These are phyloP conservation scores for Trichocomaceae sp. DNA, from an alignment of 2,329 filamentous ascomycete species.

Conservation along the genomic window DNA sequence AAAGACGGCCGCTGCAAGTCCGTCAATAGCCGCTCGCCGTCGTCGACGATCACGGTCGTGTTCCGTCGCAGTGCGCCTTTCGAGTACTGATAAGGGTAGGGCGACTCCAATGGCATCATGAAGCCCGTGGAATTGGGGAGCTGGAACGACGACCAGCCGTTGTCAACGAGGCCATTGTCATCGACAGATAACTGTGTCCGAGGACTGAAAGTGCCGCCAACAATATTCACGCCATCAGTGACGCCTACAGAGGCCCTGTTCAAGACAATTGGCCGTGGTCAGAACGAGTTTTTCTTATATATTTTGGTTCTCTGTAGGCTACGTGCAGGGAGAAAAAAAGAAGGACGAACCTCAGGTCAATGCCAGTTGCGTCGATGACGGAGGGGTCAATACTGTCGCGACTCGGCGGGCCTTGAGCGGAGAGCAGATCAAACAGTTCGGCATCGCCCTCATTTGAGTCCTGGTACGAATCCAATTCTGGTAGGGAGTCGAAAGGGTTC, in stretches of 20 bases:
- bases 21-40: constrained; percentile 18
- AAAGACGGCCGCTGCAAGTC: constrained; percentile 7
- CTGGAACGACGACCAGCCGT: constrained; percentile 34
- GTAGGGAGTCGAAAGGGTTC: constrained; percentile 28
- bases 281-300: background rate
- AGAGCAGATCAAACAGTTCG: constrained; percentile 29
- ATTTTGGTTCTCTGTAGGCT: background rate
- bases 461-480: constrained; percentile 35
- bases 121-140: constrained; percentile 28
- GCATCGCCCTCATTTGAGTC: constrained; percentile 33
- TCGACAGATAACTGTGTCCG: constrained; percentile 32
- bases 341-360: constrained; percentile 25
- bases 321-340: background rate
- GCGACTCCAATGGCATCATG: constrained; percentile 27
- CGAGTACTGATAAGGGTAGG: constrained; percentile 29
- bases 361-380: constrained; percentile 21
- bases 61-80: constrained; percentile 23
- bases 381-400: constrained; percentile 17
- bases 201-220: constrained; percentile 32
- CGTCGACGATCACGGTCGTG: constrained; percentile 32
- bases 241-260: constrained; percentile 29
- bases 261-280: background rate
- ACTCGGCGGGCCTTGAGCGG: constrained; percentile 25
- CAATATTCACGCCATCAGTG: constrained; percentile 26
- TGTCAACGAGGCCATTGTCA: constrained; percentile 33